These are phyloP conservation scores for Exophiala aquamarina DNA, from an alignment of 2,329 filamentous ascomycete genomes.

Conservation along the genomic window DNA sequence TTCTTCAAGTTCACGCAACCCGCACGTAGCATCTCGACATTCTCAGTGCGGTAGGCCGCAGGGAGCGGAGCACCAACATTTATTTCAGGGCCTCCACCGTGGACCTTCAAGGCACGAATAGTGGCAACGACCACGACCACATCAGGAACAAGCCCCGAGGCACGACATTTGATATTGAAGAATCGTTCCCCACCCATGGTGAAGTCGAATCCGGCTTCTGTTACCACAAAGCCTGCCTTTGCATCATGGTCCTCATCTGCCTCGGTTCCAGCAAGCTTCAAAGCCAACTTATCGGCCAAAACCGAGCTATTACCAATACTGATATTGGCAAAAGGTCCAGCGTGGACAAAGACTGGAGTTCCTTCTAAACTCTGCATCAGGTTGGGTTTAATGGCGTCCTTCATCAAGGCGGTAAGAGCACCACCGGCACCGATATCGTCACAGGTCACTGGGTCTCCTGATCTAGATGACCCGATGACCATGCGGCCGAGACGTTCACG, in stretches of 20 bases:
- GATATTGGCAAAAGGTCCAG: slow-evolving; percentile 97
- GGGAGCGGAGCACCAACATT: slow-evolving; percentile 80
- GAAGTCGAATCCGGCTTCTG: slow-evolving; percentile 97
- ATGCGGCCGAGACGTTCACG: slow-evolving; percentile 90
- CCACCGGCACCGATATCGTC: slow-evolving; percentile 93
- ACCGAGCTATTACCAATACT: slow-evolving; percentile 96
- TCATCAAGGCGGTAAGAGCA: slow-evolving; percentile 91
- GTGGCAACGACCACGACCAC: slow-evolving; percentile 94
- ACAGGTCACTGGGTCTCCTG: slow-evolving; percentile 88
- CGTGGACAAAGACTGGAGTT: slow-evolving; percentile 95
- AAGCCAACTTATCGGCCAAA: slow-evolving; percentile 87
- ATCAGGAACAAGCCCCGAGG: slow-evolving; percentile 88
- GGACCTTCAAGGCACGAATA: slow-evolving; percentile 92
- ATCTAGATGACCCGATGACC: slow-evolving; percentile 85
- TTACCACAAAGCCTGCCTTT: slow-evolving; percentile 90
- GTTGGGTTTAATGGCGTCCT: slow-evolving; percentile 97
- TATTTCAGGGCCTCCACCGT: slow-evolving; percentile 94
- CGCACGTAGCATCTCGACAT: slow-evolving; percentile 82
- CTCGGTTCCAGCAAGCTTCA: slow-evolving; percentile 95
- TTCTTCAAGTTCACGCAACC: slow-evolving; percentile 95
- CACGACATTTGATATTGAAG: slow-evolving; percentile 99
- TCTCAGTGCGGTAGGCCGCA: slow-evolving; percentile 89
- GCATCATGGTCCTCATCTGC: slow-evolving; percentile 78
- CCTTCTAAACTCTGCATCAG: slow-evolving; percentile 98
- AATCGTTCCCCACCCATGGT: slow-evolving; percentile 99